phyloP scores from a whole-genome alignment of 176 grass and related monocot genomes.

The Dendrocalamus sinicus region DNA sequence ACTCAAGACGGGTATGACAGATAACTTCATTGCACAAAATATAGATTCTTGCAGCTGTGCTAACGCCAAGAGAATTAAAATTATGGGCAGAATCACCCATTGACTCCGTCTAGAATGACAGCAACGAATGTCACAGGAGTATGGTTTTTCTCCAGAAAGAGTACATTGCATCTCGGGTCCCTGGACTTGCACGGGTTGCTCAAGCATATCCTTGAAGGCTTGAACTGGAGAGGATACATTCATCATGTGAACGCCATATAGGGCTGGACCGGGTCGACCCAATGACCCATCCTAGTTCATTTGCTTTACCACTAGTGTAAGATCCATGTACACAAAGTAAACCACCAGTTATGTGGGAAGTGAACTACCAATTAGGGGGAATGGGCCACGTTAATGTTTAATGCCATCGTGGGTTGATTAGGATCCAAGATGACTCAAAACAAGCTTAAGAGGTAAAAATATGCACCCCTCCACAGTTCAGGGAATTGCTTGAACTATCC shows the following conservation, averaged over 20 bases:
- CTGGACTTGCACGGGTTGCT: background rate
- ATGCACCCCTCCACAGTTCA: background rate
- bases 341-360: too few relatives aligned
- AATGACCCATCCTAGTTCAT: too few relatives aligned
- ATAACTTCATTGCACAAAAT: background rate
- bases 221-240: background rate
- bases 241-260: background rate
- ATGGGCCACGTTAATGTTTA: background rate
- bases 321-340: too few relatives aligned
- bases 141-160: background rate
- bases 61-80: conserved; percentile 12
- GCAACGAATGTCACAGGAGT: background rate
- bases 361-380: too few relatives aligned
- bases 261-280: too few relatives aligned
- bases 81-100: background rate
- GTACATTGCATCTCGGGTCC: background rate
- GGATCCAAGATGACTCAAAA: background rate
- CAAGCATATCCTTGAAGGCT: background rate
- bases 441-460: background rate
- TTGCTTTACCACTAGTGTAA: too few relatives aligned
- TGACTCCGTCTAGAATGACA: background rate
- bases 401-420: background rate
- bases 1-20: background rate
- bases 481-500: background rate
- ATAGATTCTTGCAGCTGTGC: background rate